Evolutionary conservation across 2,329 filamentous ascomycete genomes (phyloP).

Genomic region (Aspergillus sp.): DNA sequence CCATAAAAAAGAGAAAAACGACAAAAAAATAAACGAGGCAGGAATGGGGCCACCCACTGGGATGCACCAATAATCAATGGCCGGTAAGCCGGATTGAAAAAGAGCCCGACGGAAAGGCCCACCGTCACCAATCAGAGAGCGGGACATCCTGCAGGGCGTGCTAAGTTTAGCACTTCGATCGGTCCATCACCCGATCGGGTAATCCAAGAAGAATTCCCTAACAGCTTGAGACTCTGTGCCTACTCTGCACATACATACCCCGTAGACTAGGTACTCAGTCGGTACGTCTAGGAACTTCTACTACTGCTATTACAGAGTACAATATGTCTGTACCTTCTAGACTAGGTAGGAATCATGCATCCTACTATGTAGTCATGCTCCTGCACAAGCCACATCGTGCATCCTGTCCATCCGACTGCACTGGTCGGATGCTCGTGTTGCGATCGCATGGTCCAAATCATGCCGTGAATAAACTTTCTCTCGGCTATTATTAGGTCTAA

Average conservation of each 20-base stretch:
- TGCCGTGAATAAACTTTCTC: neutral
- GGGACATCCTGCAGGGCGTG: slow-evolving; percentile 19
- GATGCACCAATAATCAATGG: slow-evolving; percentile 2
- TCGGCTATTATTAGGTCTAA: neutral
- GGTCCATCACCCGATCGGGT: slow-evolving; percentile 9
- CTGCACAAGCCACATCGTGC: neutral
- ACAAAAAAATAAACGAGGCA: neutral
- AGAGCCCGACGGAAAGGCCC: slow-evolving; percentile 7
- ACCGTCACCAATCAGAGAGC: slow-evolving; percentile 11
- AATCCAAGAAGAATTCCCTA: neutral
- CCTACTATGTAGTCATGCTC: too few relatives aligned
- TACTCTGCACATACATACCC: too few relatives aligned
- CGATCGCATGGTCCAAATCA: neutral
- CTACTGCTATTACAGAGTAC: too few relatives aligned
- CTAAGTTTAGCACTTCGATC: slow-evolving; percentile 27
- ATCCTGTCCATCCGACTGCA: neutral
- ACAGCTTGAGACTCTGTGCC: neutral
- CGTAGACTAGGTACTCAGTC: neutral
- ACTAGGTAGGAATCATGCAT: neutral
- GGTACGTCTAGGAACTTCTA: too few relatives aligned
- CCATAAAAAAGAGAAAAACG: slow-evolving; percentile 2
- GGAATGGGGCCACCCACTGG: slow-evolving; percentile 7
- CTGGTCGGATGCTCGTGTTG: neutral
- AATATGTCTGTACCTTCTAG: neutral
- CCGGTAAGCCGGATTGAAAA: neutral